Percentiles rank a stretch among this genome's conserved stretches.
Conservation (phyloP, 805 yeast species). For the Yarrowia phangngaensis region DNA sequence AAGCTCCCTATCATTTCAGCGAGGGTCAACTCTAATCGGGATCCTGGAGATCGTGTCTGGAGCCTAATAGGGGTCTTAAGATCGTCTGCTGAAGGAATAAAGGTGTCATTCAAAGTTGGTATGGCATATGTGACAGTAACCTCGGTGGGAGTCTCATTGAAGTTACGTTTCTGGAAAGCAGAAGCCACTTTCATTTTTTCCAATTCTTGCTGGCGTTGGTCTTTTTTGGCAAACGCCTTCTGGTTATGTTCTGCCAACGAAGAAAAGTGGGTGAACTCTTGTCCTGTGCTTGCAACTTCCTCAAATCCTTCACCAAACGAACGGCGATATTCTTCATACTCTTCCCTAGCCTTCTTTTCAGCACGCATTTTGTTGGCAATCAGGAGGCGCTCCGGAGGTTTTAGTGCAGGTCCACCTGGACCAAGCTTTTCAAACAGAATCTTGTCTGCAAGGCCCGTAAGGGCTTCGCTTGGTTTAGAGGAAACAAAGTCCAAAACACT, state of each 20-base stretch:
- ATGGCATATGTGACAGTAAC: slow-evolving; percentile 5
- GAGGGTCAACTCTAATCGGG: slow-evolving; percentile 7
- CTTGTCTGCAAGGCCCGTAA: no score
- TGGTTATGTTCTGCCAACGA: slow-evolving; percentile 8
- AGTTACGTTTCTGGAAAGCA: background rate
- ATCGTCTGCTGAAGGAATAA: background rate
- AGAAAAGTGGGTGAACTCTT: slow-evolving; percentile 7
- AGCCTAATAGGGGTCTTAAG: background rate
- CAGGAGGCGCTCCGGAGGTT: no score
- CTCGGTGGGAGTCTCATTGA: slow-evolving; percentile 6
- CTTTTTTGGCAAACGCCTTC: slow-evolving; percentile 19
- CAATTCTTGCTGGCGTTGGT: slow-evolving; percentile 7
- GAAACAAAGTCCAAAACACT: no score
- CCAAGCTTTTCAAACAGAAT: no score
- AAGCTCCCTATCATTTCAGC: slow-evolving; percentile 14
- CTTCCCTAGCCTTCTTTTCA: slow-evolving; percentile 5
- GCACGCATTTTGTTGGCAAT: background rate
- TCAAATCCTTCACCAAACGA: slow-evolving; percentile 1
- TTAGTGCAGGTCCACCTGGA: no score
- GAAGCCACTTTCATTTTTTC: background rate
- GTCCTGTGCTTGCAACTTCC: background rate
- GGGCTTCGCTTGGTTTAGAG: no score
- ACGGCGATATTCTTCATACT: slow-evolving; percentile 3
- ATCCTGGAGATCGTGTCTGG: background rate
- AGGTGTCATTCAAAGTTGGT: background rate